phyloP scores from a whole-genome alignment of 345 rosid species.

The Salix purpurea region DNA sequence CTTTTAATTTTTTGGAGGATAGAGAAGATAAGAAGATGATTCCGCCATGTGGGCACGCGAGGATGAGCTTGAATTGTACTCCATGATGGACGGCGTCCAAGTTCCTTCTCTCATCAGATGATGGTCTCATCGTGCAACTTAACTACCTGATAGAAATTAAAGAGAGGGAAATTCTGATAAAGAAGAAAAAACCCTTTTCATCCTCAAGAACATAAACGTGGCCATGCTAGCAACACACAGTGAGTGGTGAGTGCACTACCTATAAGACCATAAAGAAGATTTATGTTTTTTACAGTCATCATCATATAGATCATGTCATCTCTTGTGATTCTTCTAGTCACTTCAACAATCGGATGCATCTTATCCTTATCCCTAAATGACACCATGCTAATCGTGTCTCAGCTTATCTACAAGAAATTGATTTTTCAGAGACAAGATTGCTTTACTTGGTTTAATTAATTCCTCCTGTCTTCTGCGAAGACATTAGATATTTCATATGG shows the following conservation, averaged over 20 bases:
- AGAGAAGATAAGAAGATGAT: constrained; percentile 6
- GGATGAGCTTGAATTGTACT: neutral
- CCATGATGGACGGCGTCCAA: neutral
- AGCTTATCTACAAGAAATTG: neutral
- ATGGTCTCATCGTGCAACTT: neutral
- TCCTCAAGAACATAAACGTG: neutral
- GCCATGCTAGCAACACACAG: neutral
- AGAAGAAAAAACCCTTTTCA: neutral
- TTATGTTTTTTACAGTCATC: neutral
- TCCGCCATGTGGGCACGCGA: neutral
- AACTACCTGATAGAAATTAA: neutral
- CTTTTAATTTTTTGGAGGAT: neutral
- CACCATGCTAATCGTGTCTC: neutral
- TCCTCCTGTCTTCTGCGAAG: neutral
- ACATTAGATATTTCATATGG: neutral
- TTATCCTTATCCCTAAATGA: neutral
- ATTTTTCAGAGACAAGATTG: neutral
- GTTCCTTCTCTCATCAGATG: neutral
- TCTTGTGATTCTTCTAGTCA: neutral
- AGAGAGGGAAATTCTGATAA: no score
- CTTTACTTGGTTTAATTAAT: neutral
- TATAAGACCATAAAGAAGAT: neutral
- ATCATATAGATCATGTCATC: neutral
- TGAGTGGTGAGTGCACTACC: neutral
- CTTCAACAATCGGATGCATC: neutral